Conservation (phyloP, 2,329 filamentous ascomycete species). For the Cadophora gregata region DNA sequence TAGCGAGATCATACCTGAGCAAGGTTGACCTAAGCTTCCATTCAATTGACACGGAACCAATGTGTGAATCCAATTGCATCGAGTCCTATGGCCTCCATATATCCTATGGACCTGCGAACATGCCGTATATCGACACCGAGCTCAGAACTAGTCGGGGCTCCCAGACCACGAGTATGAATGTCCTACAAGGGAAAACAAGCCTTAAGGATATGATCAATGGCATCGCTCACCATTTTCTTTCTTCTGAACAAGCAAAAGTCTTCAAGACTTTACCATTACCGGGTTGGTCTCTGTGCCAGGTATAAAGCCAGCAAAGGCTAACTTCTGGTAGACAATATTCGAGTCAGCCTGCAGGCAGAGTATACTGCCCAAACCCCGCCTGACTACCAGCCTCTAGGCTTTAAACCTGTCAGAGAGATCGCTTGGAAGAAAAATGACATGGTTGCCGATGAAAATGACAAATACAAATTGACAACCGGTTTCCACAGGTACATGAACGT, state of each 20-base stretch:
- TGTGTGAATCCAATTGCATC: background rate
- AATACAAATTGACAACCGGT: constrained; percentile 6
- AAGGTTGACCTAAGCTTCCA: constrained; percentile 15
- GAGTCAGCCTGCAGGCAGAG: background rate
- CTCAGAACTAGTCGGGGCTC: constrained; percentile 7
- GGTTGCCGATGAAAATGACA: background rate
- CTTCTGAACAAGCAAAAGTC: background rate
- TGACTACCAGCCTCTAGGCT: constrained; percentile 13
- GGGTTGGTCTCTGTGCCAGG: background rate
- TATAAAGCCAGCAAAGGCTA: background rate
- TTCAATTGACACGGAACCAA: background rate
- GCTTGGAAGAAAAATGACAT: background rate
- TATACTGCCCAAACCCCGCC: constrained; percentile 7
- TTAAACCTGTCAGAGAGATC: background rate
- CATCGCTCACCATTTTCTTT: constrained; percentile 1
- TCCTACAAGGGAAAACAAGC: constrained; percentile 1
- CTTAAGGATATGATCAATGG: constrained; percentile 16
- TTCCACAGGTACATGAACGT: constrained; percentile 3
- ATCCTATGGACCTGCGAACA: background rate
- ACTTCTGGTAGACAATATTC: background rate
- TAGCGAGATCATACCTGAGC: constrained; percentile 2
- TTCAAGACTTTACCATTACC: background rate
- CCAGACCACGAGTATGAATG: background rate
- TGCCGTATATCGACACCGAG: constrained; percentile 10
- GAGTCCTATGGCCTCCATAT: constrained; percentile 10